Conservation (phyloP, 129 eudicot genomes). For the Chrysanthemum seticuspe region DNA sequence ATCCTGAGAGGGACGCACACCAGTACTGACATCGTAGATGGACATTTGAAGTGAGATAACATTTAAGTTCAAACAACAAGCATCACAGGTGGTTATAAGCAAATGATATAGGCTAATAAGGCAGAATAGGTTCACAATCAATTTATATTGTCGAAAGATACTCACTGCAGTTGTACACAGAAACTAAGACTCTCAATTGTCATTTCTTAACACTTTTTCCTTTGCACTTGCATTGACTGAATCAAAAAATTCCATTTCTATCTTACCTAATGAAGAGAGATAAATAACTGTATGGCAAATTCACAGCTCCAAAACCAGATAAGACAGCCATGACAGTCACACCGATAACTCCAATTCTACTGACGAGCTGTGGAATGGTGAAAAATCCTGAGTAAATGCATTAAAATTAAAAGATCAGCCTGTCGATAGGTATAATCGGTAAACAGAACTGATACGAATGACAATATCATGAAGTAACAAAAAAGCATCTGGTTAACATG, state of each 20-base stretch:
- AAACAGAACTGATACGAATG: neutral
- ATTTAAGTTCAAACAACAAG: neutral
- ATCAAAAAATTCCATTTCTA: neutral
- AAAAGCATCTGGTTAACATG: slow-evolving; percentile 1
- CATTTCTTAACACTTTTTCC: neutral
- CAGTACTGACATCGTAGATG: neutral
- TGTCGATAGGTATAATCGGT: neutral
- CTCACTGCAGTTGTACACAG: neutral
- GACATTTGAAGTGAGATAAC: neutral
- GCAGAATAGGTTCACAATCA: neutral
- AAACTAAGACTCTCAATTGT: neutral
- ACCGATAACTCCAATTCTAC: slow-evolving; percentile 98
- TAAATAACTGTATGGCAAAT: slow-evolving; percentile 94
- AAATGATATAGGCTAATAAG: neutral
- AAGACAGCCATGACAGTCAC: slow-evolving; percentile 98
- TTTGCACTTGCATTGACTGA: slow-evolving; percentile 14
- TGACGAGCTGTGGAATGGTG: slow-evolving; percentile 96
- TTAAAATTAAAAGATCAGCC: slow-evolving; percentile 22
- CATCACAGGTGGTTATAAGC: slow-evolving; percentile 5
- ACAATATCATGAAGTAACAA: neutral
- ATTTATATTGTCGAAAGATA: neutral
- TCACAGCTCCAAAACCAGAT: slow-evolving; percentile 99
- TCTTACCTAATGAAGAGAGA: slow-evolving; percentile 94
- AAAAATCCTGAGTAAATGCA: slow-evolving; percentile 68
- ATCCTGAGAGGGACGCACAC: too few species aligned